A percentile compares a stretch with the other conserved stretches of the same genome.
These are phyloP conservation scores for Tuber magnatum DNA, from an alignment of 495 filamentous ascomycete species.

Conservation along the genomic window DNA sequence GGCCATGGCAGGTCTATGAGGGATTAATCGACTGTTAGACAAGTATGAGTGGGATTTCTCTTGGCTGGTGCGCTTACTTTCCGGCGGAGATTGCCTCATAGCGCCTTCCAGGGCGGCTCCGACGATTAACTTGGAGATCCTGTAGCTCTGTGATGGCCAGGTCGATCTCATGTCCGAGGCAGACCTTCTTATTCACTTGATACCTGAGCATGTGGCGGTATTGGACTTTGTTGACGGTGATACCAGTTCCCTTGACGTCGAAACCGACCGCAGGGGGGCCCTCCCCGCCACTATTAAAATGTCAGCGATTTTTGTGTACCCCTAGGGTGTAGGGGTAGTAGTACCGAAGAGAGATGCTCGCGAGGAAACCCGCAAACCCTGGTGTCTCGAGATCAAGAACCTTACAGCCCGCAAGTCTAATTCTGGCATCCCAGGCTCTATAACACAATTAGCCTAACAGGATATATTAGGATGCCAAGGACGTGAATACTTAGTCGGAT, in stretches of 20 bases:
- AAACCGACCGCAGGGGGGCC: conserved; percentile 22
- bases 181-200: conserved; percentile 6
- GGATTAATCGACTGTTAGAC: background rate
- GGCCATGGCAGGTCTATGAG: conserved; percentile 3
- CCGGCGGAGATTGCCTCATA: background rate
- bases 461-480: background rate
- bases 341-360: conserved; percentile 32
- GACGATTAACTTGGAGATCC: conserved; percentile 28
- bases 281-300: conserved; percentile 10
- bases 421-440: conserved; percentile 33
- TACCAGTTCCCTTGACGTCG: conserved; percentile 29
- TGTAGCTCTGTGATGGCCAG: conserved; percentile 30
- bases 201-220: background rate
- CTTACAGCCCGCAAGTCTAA: conserved; percentile 25
- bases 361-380: conserved; percentile 25
- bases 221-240: conserved; percentile 22
- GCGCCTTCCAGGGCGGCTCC: conserved; percentile 7
- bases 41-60: background rate
- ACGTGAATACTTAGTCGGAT: conserved; percentile 24
- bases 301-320: background rate
- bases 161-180: conserved; percentile 23
- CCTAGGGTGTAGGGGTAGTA: background rate
- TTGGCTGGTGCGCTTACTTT: background rate
- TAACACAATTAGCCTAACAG: conserved; percentile 6
- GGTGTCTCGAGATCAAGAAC: conserved; percentile 24